A percentile compares a stretch with the other conserved stretches of the same genome.
Conservation (phyloP, 78 protist species). For the Dictyostelium brefeldianum region DNA sequence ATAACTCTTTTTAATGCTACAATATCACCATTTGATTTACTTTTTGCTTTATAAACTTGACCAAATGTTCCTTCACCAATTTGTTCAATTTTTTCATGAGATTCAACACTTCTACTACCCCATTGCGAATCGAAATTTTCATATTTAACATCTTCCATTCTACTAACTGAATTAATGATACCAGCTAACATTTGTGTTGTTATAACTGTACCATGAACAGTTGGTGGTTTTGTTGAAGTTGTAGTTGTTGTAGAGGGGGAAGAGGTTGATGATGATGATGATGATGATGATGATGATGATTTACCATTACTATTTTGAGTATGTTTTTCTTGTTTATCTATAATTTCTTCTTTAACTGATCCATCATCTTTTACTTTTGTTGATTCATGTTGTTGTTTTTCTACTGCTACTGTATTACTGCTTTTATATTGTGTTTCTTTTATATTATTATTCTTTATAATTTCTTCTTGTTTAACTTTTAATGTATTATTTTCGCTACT, state of each 20-base stretch:
- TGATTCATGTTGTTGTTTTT: slow-evolving; percentile 8
- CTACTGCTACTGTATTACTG: not conserved
- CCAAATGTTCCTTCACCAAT: slow-evolving; percentile 90
- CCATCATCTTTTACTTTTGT: not conserved
- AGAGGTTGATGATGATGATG: not conserved
- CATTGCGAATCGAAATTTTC: slow-evolving; percentile 34
- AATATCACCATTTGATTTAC: slow-evolving; percentile 59
- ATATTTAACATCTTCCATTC: not conserved
- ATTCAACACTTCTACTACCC: slow-evolving; percentile 85
- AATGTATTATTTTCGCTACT: not conserved
- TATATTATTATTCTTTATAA: too few species aligned
- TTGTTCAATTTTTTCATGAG: slow-evolving; percentile 72
- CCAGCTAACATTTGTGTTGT: not conserved
- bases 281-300: not conserved
- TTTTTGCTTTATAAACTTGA: slow-evolving; percentile 89
- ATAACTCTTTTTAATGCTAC: slow-evolving; percentile 96
- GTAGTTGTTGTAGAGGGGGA: not conserved
- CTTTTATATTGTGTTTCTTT: not conserved
- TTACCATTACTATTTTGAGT: not conserved
- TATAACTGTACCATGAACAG: not conserved
- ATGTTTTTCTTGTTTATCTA: not conserved
- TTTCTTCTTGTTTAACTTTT: not conserved
- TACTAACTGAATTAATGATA: not conserved
- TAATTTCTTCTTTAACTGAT: not conserved
- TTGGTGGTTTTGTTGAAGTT: not conserved